Conservation (phyloP, 495 filamentous ascomycete genomes). For the Hypoxylon fragiforme region DNA sequence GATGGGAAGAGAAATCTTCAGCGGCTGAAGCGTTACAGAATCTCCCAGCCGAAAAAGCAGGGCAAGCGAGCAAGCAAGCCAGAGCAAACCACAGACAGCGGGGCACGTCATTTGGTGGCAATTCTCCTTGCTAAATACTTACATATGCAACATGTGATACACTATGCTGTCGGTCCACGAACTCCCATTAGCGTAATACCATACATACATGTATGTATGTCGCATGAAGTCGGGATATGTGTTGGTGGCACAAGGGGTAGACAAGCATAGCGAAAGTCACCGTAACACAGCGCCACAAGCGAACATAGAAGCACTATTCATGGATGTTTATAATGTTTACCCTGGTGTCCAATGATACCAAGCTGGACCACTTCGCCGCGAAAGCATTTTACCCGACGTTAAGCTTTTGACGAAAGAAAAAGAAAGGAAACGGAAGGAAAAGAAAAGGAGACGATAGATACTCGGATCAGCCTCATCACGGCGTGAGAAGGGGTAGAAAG, state of each 20-base stretch:
- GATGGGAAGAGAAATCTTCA: constrained; percentile 19
- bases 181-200: constrained; percentile 17
- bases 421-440: constrained; percentile 5
- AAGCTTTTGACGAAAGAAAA: constrained; percentile 20
- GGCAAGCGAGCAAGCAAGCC: constrained; percentile 10
- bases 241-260: constrained; percentile 21
- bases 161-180: constrained; percentile 20
- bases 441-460: constrained; percentile 6
- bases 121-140: constrained; percentile 11
- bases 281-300: constrained; percentile 31
- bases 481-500: background rate
- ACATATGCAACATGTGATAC: constrained; percentile 8
- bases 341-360: no score
- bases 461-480: constrained; percentile 27
- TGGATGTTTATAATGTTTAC: no score
- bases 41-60: constrained; percentile 15
- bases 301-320: constrained; percentile 13
- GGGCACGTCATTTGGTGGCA: constrained; percentile 32
- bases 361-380: no score
- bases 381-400: constrained; percentile 3
- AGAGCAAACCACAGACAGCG: background rate
- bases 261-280: constrained; percentile 15
- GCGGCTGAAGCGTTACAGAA: constrained; percentile 27
- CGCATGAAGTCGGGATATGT: constrained; percentile 14
- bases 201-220: constrained; percentile 14